Evolutionary conservation across 2,329 filamentous ascomycete species (phyloP), one percentile per base, ranked within the genome.

Genomic region (Zymoseptoria passerinii): DNA sequence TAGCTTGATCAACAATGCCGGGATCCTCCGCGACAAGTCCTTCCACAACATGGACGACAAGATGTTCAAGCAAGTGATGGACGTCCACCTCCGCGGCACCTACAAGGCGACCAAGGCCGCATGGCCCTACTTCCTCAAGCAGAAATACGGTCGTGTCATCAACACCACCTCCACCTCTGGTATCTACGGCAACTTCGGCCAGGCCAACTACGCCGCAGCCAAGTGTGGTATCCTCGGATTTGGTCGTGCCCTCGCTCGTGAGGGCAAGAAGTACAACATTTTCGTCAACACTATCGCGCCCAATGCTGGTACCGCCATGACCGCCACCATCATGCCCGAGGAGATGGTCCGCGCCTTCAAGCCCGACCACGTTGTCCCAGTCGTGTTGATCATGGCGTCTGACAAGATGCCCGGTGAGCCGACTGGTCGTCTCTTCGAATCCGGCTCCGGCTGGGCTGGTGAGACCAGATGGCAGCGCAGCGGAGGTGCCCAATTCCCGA

Each of bases 341-440:
- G 94, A 99, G 79, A 85, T 97, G 79, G 92, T 99, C 18, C 92
- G 97, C 79, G 92, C 94, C 51, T 96, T 99, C 82, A 99, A 97
- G 85, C 94, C 94, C 60, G 92, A 97, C 72, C 97, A 96, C 76
- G 92, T 99, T 74, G 94, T 94, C 55, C 94, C 94, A 61, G 78
- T 97, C 44, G 92, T 99, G 54, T 85, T 92, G 57, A 85, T 92
- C 50, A 88, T 99, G 58, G 90, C 85, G 73, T 87, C 84, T 13
- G 94, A 99, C 78, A 89, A 90, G 77, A 85, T 91, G 55, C 92
- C 94, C 28, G 60, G 52, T 27, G 83, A 88, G 70, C 84, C 88
- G 66, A 96, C 91, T 58, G 92, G 92, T 64, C 87, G 87, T 55
- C 82, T 99, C 52, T 99, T 91, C 77, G 94, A 99, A 78, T 90